Base-by-base conservation (phyloP, 441 rosid species). In the Theobroma grandiflorum region DNA sequence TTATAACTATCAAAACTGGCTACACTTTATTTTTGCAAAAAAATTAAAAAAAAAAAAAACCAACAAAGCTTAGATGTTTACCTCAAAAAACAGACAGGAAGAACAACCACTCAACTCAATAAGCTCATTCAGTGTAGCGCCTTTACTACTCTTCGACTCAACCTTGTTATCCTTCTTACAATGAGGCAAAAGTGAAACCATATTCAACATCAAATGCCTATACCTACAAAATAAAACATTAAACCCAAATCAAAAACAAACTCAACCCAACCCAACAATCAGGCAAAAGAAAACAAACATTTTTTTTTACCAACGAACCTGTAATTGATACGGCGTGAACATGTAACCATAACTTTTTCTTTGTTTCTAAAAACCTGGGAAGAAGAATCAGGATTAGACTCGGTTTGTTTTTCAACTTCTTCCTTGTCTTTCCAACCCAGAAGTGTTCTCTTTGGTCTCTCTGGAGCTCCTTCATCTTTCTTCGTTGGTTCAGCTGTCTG, bases 161-260 rank as follows among this genome's bases (percentile, higher is more conserved):
- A 95, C 96, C 82, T 97, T 97, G 82, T 88, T 97, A 72, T 97
- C 99, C 82, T 95, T 97, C 94, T 97, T 94, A 85, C 97, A 94
- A 49, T 97, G 99, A 31, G 99, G 98, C 76, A 97, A 81, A 78
- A 97, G 94, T 6, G 99, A 94, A 63, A 97, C 97, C 74, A 97
- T 77, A 83, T 95, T 95, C 87, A 97, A 79, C 99, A 97, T 97
- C 95, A 97, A 81, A 87, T 95, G 99, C 80, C 99, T 92, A 79
- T 92, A 97, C 95, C 99, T 97, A 67, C 16, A 65, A 76, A 63
- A 35, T 20, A 45, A 14, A 9, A 8, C 47, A 50, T 22, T 26
- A 58, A 78, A 26, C 43, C 38, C 15, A 45, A 58, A 71, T 37
- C 15, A 47, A 38, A 75, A 45, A 43, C 74, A 55, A 20, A 71